Base-by-base conservation (phyloP, 176 grass and related monocot genomes). In the Paspalum notatum region DNA sequence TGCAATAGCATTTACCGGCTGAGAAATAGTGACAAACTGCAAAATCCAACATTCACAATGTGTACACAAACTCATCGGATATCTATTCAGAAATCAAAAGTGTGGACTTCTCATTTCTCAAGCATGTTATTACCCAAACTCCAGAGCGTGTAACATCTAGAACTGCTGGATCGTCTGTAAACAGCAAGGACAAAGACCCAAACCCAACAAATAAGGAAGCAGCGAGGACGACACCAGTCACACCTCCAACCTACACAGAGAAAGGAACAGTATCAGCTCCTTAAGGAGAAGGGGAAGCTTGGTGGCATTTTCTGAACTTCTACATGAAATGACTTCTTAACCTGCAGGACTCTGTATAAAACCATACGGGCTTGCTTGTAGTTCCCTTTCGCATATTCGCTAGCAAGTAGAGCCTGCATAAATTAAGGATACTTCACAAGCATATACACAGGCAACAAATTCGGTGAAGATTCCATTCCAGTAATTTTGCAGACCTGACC, bases 21-120 rank as follows among this genome's bases (percentile, higher is more conserved):
- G 95, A 56, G 95, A 94, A 89, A 98, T 27, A 32, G 90, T 64
- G 57, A 98, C 92, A 82, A 98, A 97, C 95, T 97, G 95, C 85
- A 87, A 71, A 27, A 73, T 20, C 70, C 62, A 51, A 87, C 15
- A 83, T 39, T 66, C 52, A 2, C 20, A 61, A 37, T 27, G 69
- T 62, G 9, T 46, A 66, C 7, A 54, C 15, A 75, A 63, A 5
- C 9, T 45, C 11, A 21, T 42, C 52, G 45, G 22, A 20, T 51
- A 22, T 75, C 20, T 85, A 24, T 82, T 44, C 16, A 53, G n/a
- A 76, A 80, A 78, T n/a, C n/a, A 0, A 8, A 86, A 72, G 17
- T n/a, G 22, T 74, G 10, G 12, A 56, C 56, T 48, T 25, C 21
- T 62, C 9, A 26, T 59, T 48, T 42, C 17, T 51, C 7, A 42